phyloP scores from a whole-genome alignment of 257 asterid genomes.

The Capsicum baccatum region DNA sequence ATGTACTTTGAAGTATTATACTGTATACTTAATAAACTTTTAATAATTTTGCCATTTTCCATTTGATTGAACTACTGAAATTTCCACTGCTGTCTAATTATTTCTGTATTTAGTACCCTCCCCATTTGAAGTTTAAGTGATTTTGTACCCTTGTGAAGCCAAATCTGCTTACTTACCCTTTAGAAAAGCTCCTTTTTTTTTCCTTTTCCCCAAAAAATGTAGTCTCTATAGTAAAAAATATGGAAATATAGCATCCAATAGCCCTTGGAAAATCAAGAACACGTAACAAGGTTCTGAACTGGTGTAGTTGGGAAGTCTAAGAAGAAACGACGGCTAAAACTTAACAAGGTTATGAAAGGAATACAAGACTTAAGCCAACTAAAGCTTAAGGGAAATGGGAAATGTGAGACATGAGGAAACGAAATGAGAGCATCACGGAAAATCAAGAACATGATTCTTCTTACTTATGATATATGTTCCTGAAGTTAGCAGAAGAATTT shows the following conservation, averaged over 20 bases:
- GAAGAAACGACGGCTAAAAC: background rate
- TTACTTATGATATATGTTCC: slow-evolving; percentile 17
- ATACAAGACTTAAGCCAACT: background rate
- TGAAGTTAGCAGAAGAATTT: slow-evolving; percentile 1
- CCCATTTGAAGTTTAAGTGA: no score
- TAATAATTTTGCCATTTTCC: background rate
- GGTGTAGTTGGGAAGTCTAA: background rate
- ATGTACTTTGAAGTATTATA: background rate
- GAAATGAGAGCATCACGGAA: background rate
- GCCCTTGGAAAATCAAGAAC: no score
- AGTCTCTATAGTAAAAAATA: no score
- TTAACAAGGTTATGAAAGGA: background rate
- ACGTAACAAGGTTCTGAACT: no score
- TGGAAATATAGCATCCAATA: no score
- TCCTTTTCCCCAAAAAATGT: no score
- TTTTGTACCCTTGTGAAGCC: no score
- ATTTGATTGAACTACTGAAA: background rate
- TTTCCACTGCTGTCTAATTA: no score
- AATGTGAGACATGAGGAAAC: background rate
- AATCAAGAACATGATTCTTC: background rate
- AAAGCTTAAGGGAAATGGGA: background rate
- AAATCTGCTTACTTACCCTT: no score
- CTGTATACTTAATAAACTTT: background rate
- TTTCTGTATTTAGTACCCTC: no score
- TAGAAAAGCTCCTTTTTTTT: no score